phyloP scores from a whole-genome alignment of 2,329 filamentous ascomycete species.

The Aspergillus eucalypticola region DNA sequence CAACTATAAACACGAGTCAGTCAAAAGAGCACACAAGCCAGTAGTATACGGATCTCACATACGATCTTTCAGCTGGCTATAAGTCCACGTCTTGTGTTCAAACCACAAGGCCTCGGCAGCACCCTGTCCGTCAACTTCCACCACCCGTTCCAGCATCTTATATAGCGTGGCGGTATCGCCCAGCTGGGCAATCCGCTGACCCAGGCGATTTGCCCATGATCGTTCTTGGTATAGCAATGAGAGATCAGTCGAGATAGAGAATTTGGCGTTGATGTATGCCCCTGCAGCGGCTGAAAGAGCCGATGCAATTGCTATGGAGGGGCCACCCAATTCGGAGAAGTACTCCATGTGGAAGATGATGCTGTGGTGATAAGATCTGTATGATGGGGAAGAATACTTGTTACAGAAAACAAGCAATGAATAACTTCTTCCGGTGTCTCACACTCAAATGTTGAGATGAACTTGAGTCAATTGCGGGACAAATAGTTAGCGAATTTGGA shows the following conservation, averaged over 20 bases:
- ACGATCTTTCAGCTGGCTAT: constrained; percentile 47
- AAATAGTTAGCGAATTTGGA: not conserved
- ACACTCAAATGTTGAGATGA: not conserved
- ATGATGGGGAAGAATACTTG: not conserved
- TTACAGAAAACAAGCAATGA: not conserved
- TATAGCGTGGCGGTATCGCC: constrained; percentile 46
- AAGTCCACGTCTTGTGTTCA: constrained; percentile 51
- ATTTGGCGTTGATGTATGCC: constrained; percentile 48
- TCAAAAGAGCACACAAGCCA: not conserved
- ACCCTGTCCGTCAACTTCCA: constrained; percentile 42
- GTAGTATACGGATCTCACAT: constrained; percentile 16
- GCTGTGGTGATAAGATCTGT: not conserved
- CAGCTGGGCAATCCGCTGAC: constrained; percentile 37
- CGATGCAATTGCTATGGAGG: constrained; percentile 36
- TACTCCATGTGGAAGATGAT: constrained; percentile 25
- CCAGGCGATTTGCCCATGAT: constrained; percentile 36
- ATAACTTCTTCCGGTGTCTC: not conserved
- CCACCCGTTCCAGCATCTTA: constrained; percentile 44
- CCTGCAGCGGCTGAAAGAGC: constrained; percentile 38
- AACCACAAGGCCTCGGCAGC: constrained; percentile 50
- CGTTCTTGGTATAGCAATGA: constrained; percentile 36
- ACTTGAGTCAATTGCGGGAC: not conserved
- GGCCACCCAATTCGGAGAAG: constrained; percentile 29
- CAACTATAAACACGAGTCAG: constrained; percentile 34
- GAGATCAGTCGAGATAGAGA: constrained; percentile 44